phyloP scores from a whole-genome alignment of 805 yeast species.

The Yamadazyma scolyti region DNA sequence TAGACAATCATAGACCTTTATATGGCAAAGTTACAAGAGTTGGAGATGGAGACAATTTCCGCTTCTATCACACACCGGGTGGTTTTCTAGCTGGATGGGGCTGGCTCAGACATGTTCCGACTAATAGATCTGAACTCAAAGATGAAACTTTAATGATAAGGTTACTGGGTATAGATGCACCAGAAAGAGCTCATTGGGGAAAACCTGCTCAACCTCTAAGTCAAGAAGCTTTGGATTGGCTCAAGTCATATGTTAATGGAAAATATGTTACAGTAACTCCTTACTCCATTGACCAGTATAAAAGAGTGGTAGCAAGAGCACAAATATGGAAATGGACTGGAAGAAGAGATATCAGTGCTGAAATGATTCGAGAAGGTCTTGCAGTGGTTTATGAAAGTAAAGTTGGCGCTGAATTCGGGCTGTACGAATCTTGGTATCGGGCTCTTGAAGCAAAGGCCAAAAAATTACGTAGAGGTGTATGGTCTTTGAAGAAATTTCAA shows the following conservation, averaged over 20 bases:
- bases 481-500: conserved; percentile 52
- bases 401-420: conserved; percentile 81
- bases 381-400: conserved; percentile 88
- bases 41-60: conserved; percentile 95
- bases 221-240: conserved; percentile 81
- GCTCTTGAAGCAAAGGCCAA: conserved; percentile 61
- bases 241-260: conserved; percentile 62
- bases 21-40: conserved; percentile 82
- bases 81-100: conserved; percentile 91
- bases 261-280: conserved; percentile 73
- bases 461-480: conserved; percentile 57
- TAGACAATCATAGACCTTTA: conserved; percentile 23
- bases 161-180: conserved; percentile 93
- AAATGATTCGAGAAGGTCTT: conserved; percentile 80
- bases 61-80: conserved; percentile 91
- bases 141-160: conserved; percentile 76
- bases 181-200: conserved; percentile 93
- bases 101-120: conserved; percentile 73
- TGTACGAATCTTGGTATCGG: conserved; percentile 58
- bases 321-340: conserved; percentile 57
- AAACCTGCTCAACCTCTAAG: conserved; percentile 86
- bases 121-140: conserved; percentile 41
- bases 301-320: conserved; percentile 80
- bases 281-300: conserved; percentile 80
- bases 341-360: conserved; percentile 74